Conservation (phyloP, 257 asterid species). For the Nicotiana obtusifolia region DNA sequence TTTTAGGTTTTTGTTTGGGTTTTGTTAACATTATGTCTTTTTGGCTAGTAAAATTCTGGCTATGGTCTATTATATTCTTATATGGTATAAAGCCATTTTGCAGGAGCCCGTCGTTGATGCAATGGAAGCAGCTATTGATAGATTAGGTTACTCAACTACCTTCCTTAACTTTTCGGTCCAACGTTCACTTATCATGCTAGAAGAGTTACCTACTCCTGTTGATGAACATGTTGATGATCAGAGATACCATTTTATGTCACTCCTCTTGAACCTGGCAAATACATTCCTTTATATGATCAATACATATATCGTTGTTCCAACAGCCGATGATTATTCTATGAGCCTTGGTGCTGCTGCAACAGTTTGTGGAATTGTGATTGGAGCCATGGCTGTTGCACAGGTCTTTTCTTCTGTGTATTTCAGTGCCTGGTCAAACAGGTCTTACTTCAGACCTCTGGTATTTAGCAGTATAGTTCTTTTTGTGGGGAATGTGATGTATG, state of each 20-base stretch:
- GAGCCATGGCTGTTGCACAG: constrained; percentile 98
- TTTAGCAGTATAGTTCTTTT: constrained; percentile 86
- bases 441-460: constrained; percentile 76
- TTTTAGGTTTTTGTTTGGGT: neutral
- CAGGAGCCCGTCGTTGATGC: constrained; percentile 91
- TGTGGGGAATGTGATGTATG: constrained; percentile 73
- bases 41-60: neutral
- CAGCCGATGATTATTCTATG: constrained; percentile 95
- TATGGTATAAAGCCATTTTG: constrained; percentile 16
- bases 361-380: constrained; percentile 92
- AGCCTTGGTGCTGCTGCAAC: constrained; percentile 98
- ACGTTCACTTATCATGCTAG: constrained; percentile 97
- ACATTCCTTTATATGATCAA: constrained; percentile 97
- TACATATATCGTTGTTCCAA: constrained; percentile 92
- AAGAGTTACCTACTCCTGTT: constrained; percentile 59
- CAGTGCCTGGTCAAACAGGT: constrained; percentile 98
- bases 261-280: constrained; percentile 80
- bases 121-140: constrained; percentile 72
- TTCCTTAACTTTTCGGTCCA: constrained; percentile 84
- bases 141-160: constrained; percentile 76
- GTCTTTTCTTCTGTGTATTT: constrained; percentile 94
- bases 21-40: neutral
- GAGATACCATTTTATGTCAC: constrained; percentile 88
- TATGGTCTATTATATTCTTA: constrained; percentile 12
- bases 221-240: constrained; percentile 69